These are phyloP conservation scores for Myxozyma mucilagina DNA, from an alignment of 805 yeast genomes.

Conservation along the genomic window DNA sequence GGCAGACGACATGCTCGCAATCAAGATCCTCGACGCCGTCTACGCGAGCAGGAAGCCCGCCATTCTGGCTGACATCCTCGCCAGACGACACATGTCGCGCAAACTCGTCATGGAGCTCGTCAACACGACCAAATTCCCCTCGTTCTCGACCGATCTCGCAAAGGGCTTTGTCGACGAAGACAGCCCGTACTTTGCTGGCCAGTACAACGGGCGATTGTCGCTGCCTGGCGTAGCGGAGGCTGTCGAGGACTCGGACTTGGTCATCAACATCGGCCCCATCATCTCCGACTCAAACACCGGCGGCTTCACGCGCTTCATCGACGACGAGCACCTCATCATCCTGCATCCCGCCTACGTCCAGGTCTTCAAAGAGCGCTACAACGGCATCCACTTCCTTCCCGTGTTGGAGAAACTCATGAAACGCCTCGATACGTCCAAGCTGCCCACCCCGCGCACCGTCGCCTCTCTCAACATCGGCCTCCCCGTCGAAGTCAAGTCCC, in stretches of 20 bases:
- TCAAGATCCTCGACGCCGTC: slow-evolving; percentile 51
- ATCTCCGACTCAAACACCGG: slow-evolving; percentile 72
- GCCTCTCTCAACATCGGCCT: slow-evolving; percentile 37
- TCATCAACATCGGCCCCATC: slow-evolving; percentile 69
- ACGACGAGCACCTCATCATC: slow-evolving; percentile 47
- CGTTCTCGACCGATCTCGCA: slow-evolving; percentile 65
- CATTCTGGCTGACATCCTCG: slow-evolving; percentile 68
- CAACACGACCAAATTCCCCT: slow-evolving; percentile 51
- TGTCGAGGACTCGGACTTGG: slow-evolving; percentile 61
- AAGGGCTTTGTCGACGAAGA: slow-evolving; percentile 74
- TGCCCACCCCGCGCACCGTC: slow-evolving; percentile 33
- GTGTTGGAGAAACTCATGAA: slow-evolving; percentile 50
- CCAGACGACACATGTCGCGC: slow-evolving; percentile 59
- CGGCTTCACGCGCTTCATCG: slow-evolving; percentile 53
- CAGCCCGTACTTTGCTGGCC: slow-evolving; percentile 64
- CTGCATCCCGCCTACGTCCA: slow-evolving; percentile 57
- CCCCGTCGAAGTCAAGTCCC: slow-evolving; percentile 19
- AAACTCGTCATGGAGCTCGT: slow-evolving; percentile 52
- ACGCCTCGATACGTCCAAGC: slow-evolving; percentile 40
- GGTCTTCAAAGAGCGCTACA: slow-evolving; percentile 47
- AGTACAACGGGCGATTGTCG: slow-evolving; percentile 65
- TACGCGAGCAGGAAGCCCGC: slow-evolving; percentile 60
- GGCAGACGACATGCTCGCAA: slow-evolving; percentile 44
- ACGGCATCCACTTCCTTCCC: slow-evolving; percentile 51
- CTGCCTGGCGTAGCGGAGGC: slow-evolving; percentile 50